Evolutionary conservation across 1,139 yeast genomes (phyloP).

Genomic region (Blastobotrys ciferrii): DNA sequence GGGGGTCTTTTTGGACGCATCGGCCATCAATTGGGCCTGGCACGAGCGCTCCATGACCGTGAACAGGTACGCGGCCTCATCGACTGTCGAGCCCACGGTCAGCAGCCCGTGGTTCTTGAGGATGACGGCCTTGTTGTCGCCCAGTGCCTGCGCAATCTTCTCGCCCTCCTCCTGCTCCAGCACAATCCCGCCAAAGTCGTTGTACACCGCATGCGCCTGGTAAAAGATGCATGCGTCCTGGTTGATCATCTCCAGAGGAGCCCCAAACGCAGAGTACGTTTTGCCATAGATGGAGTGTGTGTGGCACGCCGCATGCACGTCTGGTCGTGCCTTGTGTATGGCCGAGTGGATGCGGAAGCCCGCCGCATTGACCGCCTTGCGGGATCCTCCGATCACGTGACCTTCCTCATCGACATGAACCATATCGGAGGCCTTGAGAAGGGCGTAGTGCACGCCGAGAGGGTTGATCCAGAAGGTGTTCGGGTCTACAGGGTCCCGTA

Average conservation of each 20-base stretch:
- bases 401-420: constrained; percentile 75
- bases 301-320: constrained; percentile 79
- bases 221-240: constrained; percentile 74
- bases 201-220: constrained; percentile 63
- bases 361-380: constrained; percentile 68
- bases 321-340: constrained; percentile 73
- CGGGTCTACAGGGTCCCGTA: constrained; percentile 72
- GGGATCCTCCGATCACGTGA: constrained; percentile 65
- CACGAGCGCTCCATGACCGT: constrained; percentile 68
- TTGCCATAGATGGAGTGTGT: constrained; percentile 74
- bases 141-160: constrained; percentile 64
- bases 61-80: constrained; percentile 77
- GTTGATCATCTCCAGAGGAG: constrained; percentile 71
- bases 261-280: constrained; percentile 71
- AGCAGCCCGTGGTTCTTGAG: constrained; percentile 76
- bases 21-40: constrained; percentile 67
- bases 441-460: constrained; percentile 65
- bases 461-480: constrained; percentile 80
- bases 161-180: constrained; percentile 70
- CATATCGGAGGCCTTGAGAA: constrained; percentile 68
- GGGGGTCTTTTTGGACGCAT: constrained; percentile 43
- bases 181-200: constrained; percentile 78
- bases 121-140: constrained; percentile 61
- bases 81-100: constrained; percentile 75
- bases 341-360: constrained; percentile 82